Percentiles rank a stretch among this genome's conserved stretches.
phyloP scores from a whole-genome alignment of 225 moss, liverwort and hornwort species.

The Sphagnum contortum region DNA sequence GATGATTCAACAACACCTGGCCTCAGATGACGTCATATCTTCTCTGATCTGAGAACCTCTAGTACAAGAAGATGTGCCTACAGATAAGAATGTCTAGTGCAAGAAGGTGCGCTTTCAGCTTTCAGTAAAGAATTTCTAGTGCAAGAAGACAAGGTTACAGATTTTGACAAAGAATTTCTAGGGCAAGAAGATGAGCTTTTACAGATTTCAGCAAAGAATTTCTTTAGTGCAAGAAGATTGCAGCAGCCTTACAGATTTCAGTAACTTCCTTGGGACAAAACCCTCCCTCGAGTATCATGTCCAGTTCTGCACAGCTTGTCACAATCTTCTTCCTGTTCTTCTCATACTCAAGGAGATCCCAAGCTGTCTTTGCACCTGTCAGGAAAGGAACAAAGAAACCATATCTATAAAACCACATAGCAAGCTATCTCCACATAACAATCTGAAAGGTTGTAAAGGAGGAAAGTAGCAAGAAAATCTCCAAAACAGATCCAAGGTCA shows the following conservation, averaged over 20 bases:
- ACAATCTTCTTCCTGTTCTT: constrained; percentile 52
- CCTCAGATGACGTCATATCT: no score
- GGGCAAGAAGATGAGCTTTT: not conserved
- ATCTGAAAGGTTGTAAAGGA: not conserved
- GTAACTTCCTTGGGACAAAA: constrained; percentile 71
- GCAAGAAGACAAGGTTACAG: not conserved
- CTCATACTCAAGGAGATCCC: constrained; percentile 67
- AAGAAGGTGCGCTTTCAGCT: not conserved
- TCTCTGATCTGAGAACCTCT: no score
- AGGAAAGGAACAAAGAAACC: not conserved
- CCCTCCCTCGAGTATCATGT: constrained; percentile 83
- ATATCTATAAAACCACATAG: not conserved
- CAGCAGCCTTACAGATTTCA: constrained; percentile 68
- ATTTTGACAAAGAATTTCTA: not conserved
- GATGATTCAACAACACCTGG: no score
- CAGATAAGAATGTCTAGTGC: not conserved
- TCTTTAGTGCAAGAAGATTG: not conserved
- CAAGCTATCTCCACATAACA: not conserved
- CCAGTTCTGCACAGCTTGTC: constrained; percentile 72
- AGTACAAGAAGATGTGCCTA: not conserved
- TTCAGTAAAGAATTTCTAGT: not conserved
- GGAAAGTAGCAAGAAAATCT: not conserved
- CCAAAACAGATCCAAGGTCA: no score
- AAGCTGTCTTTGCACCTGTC: constrained; percentile 57
- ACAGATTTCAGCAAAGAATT: not conserved